Evolutionary conservation across 805 yeast genomes (phyloP).

Genomic region (Sungouiozyma intestinalis): DNA sequence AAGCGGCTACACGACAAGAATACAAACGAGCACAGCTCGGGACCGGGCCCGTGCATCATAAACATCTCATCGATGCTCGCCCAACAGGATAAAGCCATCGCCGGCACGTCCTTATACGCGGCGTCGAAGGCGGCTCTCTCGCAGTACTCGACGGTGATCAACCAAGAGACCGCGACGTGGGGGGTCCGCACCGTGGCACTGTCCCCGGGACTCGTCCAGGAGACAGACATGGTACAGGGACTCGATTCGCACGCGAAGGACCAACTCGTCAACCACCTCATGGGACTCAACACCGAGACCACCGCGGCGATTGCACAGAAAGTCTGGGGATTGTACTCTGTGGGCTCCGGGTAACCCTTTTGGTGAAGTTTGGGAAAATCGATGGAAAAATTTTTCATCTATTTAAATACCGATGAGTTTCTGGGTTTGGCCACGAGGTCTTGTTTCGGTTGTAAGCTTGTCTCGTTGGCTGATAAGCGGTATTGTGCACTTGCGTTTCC

Average conservation of each 20-base stretch:
- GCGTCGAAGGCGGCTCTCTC: slow-evolving; percentile 26
- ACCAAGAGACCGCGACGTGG: slow-evolving; percentile 13
- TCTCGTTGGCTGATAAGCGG: not conserved
- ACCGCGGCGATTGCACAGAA: slow-evolving; percentile 9
- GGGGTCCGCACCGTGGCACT: slow-evolving; percentile 11
- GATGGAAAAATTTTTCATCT: not conserved
- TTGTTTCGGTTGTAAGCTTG: not conserved
- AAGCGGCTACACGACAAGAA: not conserved
- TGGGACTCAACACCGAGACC: slow-evolving; percentile 3
- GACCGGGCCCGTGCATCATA: slow-evolving; percentile 12
- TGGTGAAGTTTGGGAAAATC: not conserved
- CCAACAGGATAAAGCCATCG: slow-evolving; percentile 7
- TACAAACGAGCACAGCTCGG: not conserved
- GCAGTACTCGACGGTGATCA: slow-evolving; percentile 16
- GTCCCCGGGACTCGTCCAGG: slow-evolving; percentile 18
- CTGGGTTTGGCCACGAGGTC: not conserved
- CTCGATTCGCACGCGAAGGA: slow-evolving; percentile 4
- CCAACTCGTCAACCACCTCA: slow-evolving; percentile 5
- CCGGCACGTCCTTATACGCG: slow-evolving; percentile 25
- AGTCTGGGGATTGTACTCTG: slow-evolving; percentile 8
- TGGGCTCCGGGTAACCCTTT: slow-evolving; percentile 1
- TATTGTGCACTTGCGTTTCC: slow-evolving; percentile 1
- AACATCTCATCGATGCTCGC: slow-evolving; percentile 25
- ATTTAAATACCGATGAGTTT: slow-evolving; percentile 1
- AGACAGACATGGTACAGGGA: slow-evolving; percentile 22